These are phyloP conservation scores for Mucuna pruriens DNA, from an alignment of 306 rosid genomes.

Conservation along the genomic window DNA sequence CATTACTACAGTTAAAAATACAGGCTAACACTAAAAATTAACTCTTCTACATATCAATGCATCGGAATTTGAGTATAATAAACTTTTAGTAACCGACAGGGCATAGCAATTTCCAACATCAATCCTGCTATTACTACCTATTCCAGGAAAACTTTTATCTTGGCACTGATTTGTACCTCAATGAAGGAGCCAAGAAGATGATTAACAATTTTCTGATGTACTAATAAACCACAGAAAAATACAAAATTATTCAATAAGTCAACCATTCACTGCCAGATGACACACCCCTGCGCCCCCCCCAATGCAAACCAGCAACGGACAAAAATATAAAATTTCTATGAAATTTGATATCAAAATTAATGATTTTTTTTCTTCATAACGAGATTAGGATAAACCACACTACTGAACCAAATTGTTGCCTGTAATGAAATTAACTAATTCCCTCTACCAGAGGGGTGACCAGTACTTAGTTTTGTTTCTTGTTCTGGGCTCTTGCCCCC, in stretches of 20 bases:
- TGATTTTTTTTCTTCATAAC: no score
- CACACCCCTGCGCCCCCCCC: not conserved
- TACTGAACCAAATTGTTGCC: not conserved
- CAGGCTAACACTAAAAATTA: not conserved
- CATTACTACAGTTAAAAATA: not conserved
- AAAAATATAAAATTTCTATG: slow-evolving; percentile 2
- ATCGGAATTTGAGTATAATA: slow-evolving; percentile 14
- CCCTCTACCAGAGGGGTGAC: not conserved
- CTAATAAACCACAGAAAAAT: slow-evolving; percentile 9
- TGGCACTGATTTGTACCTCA: not conserved
- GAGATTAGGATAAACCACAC: slow-evolving; percentile 3
- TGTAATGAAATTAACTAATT: slow-evolving; percentile 9
- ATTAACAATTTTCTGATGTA: slow-evolving; percentile 9
- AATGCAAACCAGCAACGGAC: not conserved
- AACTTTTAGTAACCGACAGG: not conserved
- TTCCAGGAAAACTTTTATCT: slow-evolving; percentile 8
- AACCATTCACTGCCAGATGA: not conserved
- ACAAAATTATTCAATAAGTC: slow-evolving; percentile 13
- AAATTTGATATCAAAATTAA: slow-evolving; percentile 17
- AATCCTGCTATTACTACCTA: slow-evolving; percentile 10
- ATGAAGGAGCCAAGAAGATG: slow-evolving; percentile 19
- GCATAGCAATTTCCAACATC: not conserved
- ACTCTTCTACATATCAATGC: slow-evolving; percentile 7
- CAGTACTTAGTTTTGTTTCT: not conserved
- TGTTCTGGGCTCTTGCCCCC: not conserved